Conservation (phyloP, 1,284 basidiomycete genomes). For the Athelia sp. region DNA sequence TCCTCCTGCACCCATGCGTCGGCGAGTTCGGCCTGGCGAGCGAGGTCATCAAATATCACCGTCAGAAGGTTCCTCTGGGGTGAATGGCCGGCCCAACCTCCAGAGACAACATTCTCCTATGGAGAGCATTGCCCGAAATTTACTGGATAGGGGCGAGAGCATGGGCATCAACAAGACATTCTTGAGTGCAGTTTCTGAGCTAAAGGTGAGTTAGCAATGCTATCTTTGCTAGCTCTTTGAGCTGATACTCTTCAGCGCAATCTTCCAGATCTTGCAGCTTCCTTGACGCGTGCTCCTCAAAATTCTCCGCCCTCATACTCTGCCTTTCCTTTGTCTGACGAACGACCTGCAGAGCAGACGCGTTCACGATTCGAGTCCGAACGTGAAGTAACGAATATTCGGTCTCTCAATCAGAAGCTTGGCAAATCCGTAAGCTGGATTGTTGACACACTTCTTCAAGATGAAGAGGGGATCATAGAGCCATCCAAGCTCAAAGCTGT, state of each 20-base stretch:
- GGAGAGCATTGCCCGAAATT: constrained; percentile 65
- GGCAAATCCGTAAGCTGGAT: constrained; percentile 69
- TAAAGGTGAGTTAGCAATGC: constrained; percentile 48
- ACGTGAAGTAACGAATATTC: constrained; percentile 49
- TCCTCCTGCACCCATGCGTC: constrained; percentile 34
- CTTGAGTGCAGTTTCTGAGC: constrained; percentile 70
- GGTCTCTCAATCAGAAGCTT: constrained; percentile 50
- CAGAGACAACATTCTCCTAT: constrained; percentile 36
- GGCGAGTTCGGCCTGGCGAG: constrained; percentile 24
- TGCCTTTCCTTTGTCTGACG: constrained; percentile 60
- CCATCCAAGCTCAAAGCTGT: constrained; percentile 31
- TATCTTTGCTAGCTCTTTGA: constrained; percentile 6
- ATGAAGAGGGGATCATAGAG: constrained; percentile 40
- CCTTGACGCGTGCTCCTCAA: constrained; percentile 40
- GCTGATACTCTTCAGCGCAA: constrained; percentile 51
- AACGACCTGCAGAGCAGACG: constrained; percentile 48
- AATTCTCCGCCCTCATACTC: constrained; percentile 35
- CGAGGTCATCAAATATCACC: constrained; percentile 21
- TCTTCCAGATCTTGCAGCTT: constrained; percentile 73
- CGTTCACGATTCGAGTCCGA: constrained; percentile 63
- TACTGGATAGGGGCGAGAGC: constrained; percentile 72
- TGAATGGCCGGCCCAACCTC: neutral
- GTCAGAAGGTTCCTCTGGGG: constrained; percentile 9
- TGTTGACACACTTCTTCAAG: constrained; percentile 59
- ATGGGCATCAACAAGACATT: constrained; percentile 77